Conservation (phyloP, 2,329 filamentous ascomycete species). For the Verticillium albo-atrum region DNA sequence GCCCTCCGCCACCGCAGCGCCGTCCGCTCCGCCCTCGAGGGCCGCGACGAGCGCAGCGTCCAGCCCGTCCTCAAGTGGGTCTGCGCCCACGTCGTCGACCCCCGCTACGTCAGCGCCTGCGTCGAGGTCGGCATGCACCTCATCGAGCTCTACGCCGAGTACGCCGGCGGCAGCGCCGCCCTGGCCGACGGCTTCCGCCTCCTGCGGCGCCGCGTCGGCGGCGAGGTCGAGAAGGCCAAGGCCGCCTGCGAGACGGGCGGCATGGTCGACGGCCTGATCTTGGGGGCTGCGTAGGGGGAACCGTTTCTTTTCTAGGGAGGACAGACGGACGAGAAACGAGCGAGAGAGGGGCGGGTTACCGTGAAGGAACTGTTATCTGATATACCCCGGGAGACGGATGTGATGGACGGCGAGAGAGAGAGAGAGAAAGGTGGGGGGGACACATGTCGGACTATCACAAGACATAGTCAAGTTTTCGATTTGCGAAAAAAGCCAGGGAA, state of each 20-base stretch:
- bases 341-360: neutral
- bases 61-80: constrained; percentile 83
- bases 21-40: constrained; percentile 72
- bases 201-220: constrained; percentile 65
- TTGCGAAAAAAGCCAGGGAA: neutral
- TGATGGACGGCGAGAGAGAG: neutral
- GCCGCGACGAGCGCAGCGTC: constrained; percentile 75
- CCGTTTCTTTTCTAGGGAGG: neutral
- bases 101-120: constrained; percentile 74
- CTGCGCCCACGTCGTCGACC: constrained; percentile 73
- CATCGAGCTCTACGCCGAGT: constrained; percentile 82
- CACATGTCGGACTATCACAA: neutral
- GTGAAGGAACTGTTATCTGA: neutral
- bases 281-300: constrained; percentile 29
- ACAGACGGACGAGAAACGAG: neutral
- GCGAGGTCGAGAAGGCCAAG: constrained; percentile 79
- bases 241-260: constrained; percentile 76
- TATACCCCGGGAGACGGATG: neutral
- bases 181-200: constrained; percentile 66
- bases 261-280: constrained; percentile 74
- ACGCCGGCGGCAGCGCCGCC: constrained; percentile 67
- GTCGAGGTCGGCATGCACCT: constrained; percentile 80
- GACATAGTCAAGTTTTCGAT: neutral
- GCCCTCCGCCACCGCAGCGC: constrained; percentile 86
- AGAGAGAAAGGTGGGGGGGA: neutral